Conservation (phyloP, 345 rosid genomes). For the Viola odorata region DNA sequence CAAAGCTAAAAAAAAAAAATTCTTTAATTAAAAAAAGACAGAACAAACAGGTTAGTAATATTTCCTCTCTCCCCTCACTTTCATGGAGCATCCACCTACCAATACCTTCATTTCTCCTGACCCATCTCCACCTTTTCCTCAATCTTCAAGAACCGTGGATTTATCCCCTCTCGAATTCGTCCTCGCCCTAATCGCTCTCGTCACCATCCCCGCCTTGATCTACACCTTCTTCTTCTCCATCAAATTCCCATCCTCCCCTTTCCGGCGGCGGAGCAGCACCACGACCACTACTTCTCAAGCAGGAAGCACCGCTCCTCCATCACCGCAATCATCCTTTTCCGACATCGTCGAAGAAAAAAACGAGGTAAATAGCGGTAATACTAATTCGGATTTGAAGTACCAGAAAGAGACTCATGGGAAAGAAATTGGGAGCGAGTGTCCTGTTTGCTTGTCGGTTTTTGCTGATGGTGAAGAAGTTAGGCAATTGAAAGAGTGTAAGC, state of each 20-base stretch:
- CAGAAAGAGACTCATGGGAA: constrained; percentile 39
- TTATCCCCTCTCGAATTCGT: constrained; percentile 62
- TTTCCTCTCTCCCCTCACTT: background rate
- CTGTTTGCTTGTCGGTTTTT: constrained; percentile 57
- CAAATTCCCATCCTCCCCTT: constrained; percentile 41
- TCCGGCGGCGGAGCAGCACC: constrained; percentile 15
- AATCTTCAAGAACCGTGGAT: constrained; percentile 44
- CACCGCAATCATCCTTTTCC: background rate
- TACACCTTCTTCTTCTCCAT: constrained; percentile 56
- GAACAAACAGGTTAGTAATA: background rate
- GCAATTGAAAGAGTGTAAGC: constrained; percentile 53
- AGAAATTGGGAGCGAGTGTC: constrained; percentile 59
- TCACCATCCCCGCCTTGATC: constrained; percentile 64
- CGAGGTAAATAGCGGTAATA: too few species aligned
- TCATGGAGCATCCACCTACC: constrained; percentile 17
- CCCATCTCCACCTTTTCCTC: constrained; percentile 50
- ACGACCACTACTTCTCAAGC: too few species aligned
- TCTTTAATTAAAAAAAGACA: background rate
- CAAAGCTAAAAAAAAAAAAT: background rate
- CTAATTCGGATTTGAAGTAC: constrained; percentile 28
- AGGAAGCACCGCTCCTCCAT: too few species aligned
- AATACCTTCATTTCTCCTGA: constrained; percentile 17
- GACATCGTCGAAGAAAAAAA: background rate
- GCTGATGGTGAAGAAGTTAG: constrained; percentile 53
- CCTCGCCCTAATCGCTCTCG: constrained; percentile 56